phyloP scores from a whole-genome alignment of 257 asterid genomes.

The Thymus quinquecostatus region DNA sequence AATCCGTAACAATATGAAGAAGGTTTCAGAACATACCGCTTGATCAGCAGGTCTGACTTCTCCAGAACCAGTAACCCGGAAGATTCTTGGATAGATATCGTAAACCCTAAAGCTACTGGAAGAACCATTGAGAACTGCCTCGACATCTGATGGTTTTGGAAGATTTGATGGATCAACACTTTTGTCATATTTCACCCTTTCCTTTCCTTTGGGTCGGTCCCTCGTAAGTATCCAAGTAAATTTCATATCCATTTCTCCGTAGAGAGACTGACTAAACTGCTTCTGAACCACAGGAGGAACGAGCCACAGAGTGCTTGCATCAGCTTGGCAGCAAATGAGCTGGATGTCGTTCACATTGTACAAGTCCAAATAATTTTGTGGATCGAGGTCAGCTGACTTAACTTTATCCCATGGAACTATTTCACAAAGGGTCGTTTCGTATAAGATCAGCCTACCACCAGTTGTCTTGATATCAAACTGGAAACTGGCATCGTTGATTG shows the following conservation, averaged over 20 bases:
- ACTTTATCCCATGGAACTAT: conserved; percentile 66
- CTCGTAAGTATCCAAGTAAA: conserved; percentile 90
- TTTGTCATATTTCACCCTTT: conserved; percentile 82
- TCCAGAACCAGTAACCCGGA: conserved; percentile 98
- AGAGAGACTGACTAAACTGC: conserved; percentile 73
- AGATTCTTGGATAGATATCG: conserved; percentile 75
- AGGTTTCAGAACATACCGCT: conserved; percentile 59
- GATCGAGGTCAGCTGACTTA: conserved; percentile 62
- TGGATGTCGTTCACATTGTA: conserved; percentile 82
- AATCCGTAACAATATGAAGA: conserved; percentile 1
- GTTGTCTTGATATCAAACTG: conserved; percentile 79
- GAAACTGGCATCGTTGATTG: conserved; percentile 88
- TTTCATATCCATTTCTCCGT: conserved; percentile 59
- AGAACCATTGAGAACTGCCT: conserved; percentile 78
- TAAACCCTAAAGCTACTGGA: conserved; percentile 66
- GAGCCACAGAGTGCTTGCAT: conserved; percentile 85
- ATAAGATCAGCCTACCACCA: conserved; percentile 84
- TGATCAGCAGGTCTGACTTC: conserved; percentile 84
- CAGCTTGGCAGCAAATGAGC: conserved; percentile 92
- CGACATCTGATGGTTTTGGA: conserved; percentile 76
- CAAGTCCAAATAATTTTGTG: conserved; percentile 60
- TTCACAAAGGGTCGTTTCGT: conserved; percentile 90
- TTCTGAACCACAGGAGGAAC: conserved; percentile 81
- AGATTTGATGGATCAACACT: conserved; percentile 57
- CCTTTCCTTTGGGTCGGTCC: conserved; percentile 97